Conservation (phyloP, 2,329 filamentous ascomycete genomes). For the Calonectria ilicicola region DNA sequence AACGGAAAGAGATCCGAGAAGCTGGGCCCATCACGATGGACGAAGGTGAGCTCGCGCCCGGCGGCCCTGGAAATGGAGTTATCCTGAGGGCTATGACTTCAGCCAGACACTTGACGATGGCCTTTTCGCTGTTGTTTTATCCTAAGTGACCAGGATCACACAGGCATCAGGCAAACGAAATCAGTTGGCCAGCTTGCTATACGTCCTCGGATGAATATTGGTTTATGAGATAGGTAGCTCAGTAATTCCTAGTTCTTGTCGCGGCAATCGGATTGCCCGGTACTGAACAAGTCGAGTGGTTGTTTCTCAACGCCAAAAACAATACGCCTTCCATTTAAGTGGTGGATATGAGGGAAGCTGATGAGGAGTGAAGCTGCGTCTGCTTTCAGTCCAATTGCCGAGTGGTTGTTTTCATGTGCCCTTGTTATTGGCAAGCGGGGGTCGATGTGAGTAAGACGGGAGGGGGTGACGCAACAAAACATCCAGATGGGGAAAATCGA, state of each 20-base stretch:
- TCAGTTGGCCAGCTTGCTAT: not conserved
- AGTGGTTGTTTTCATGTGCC: not conserved
- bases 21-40: constrained; percentile 39
- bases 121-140: not conserved
- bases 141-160: not conserved
- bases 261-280: not conserved
- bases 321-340: not conserved
- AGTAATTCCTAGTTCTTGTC: not conserved
- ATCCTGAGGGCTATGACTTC: constrained; percentile 21
- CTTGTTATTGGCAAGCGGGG: not conserved
- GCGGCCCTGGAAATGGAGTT: constrained; percentile 12
- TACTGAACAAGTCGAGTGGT: not conserved
- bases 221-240: not conserved
- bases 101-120: constrained; percentile 23
- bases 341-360: not conserved
- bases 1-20: constrained; percentile 22
- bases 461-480: not conserved
- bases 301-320: not conserved
- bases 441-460: not conserved
- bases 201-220: not conserved
- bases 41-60: constrained; percentile 31
- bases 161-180: not conserved
- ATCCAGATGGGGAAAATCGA: not conserved
- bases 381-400: not conserved
- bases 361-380: not conserved